A percentile compares a stretch with the other conserved stretches of the same genome.
phyloP scores from a whole-genome alignment of 352 stramenopile species.

The Pythium monospermum region DNA sequence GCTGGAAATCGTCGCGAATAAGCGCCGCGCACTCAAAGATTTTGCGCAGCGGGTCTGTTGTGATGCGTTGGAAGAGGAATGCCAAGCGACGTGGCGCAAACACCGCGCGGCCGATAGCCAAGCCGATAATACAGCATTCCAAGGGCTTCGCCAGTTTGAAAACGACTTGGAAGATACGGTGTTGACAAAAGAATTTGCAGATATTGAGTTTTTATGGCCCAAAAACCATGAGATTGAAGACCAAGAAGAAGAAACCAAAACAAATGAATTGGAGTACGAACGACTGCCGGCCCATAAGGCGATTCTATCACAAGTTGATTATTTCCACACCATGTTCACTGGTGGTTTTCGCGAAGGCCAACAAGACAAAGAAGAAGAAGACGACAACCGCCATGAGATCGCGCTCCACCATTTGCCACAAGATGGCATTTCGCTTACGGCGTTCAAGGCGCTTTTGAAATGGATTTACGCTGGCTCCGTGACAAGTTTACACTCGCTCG shows the following conservation, averaged over 20 bases:
- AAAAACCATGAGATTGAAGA: conserved; percentile 4
- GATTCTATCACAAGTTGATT: conserved; percentile 68
- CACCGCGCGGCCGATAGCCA: conserved; percentile 10
- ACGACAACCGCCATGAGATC: no score
- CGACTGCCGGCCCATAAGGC: conserved; percentile 63
- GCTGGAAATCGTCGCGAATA: conserved; percentile 57
- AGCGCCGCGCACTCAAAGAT: conserved; percentile 43
- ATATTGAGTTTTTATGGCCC: conserved; percentile 80
- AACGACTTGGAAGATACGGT: conserved; percentile 51
- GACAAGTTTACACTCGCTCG: conserved; percentile 30
- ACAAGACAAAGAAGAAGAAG: no score
- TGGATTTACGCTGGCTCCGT: conserved; percentile 77
- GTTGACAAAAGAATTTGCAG: conserved; percentile 36
- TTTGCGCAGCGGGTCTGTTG: conserved; percentile 51
- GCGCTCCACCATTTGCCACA: conserved; percentile 66
- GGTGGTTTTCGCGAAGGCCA: conserved; percentile 75
- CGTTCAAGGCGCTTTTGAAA: conserved; percentile 53
- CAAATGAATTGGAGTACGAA: conserved; percentile 19
- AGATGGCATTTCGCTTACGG: conserved; percentile 57
- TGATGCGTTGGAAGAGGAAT: conserved; percentile 41
- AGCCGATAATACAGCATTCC: conserved; percentile 15
- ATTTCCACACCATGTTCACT: conserved; percentile 80
- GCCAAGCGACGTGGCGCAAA: conserved; percentile 54
- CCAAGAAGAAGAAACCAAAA: conserved; percentile 19
- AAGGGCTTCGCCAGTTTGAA: conserved; percentile 39